These are phyloP conservation scores for Debaryomyces singareniensis DNA, from an alignment of 1,139 yeast genomes.

Conservation along the genomic window DNA sequence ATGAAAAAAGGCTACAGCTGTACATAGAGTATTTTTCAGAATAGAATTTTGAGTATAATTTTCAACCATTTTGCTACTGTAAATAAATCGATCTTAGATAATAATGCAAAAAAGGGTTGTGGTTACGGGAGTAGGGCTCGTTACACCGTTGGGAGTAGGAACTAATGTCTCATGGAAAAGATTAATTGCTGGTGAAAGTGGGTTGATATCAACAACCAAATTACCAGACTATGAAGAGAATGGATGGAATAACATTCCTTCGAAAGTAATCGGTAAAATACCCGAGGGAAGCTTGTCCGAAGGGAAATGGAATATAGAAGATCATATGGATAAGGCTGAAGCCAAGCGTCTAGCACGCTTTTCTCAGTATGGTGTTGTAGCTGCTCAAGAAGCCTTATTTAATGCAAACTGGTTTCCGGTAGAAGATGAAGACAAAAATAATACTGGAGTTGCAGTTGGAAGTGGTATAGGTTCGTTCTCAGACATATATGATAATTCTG, in stretches of 20 bases:
- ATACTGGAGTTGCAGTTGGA: conserved; percentile 76
- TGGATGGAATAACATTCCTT: conserved; percentile 56
- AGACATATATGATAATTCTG: conserved; percentile 60
- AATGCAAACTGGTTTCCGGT: conserved; percentile 54
- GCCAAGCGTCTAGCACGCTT: conserved; percentile 62
- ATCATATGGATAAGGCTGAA: conserved; percentile 39
- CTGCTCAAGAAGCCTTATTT: conserved; percentile 68
- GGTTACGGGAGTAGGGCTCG: conserved; percentile 83
- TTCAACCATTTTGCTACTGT: not conserved
- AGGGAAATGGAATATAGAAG: conserved; percentile 46
- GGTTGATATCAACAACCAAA: conserved; percentile 48
- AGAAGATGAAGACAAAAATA: conserved; percentile 20
- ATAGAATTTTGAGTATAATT: too few species aligned
- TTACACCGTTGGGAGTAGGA: conserved; percentile 83
- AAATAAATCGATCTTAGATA: not conserved
- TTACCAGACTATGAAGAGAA: conserved; percentile 40
- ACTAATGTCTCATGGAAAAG: conserved; percentile 46
- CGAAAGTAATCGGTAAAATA: conserved; percentile 70
- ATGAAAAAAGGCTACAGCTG: conserved; percentile 29
- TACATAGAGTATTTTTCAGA: conserved; percentile 12
- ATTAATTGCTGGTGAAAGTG: conserved; percentile 46
- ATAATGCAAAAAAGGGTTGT: conserved; percentile 55
- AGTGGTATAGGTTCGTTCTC: conserved; percentile 90
- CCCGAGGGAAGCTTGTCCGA: conserved; percentile 48
- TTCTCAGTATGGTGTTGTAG: conserved; percentile 73